Evolutionary conservation across 1,284 basidiomycete species (phyloP).

Genomic region (Ceratobasidium sp.): DNA sequence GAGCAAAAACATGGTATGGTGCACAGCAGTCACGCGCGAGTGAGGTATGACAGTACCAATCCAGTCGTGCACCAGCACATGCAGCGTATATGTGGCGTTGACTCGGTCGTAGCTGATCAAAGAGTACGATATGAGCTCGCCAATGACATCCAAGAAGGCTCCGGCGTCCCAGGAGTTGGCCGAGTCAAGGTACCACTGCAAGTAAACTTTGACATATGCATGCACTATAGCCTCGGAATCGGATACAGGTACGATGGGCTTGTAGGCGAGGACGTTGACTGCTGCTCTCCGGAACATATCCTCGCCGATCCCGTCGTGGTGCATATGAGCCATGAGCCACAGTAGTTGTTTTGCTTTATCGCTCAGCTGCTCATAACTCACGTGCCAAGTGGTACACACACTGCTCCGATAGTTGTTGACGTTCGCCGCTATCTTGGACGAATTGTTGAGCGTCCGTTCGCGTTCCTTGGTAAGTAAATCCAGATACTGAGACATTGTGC

Average conservation of each 20-base stretch:
- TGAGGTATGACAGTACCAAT: not conserved
- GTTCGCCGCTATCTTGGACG: not conserved
- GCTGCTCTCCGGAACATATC: slow-evolving; percentile 27
- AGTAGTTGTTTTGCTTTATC: slow-evolving; percentile 14
- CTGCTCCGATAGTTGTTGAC: not conserved
- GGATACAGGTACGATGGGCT: not conserved
- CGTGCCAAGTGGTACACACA: slow-evolving; percentile 6
- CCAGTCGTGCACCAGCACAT: slow-evolving; percentile 23
- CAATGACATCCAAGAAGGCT: not conserved
- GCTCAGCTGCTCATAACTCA: slow-evolving; percentile 14
- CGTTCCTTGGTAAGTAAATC: not conserved
- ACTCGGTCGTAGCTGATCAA: slow-evolving; percentile 15
- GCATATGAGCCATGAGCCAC: slow-evolving; percentile 11
- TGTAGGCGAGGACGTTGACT: not conserved
- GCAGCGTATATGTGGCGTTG: slow-evolving; percentile 6
- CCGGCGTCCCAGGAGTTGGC: not conserved
- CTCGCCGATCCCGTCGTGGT: slow-evolving; percentile 7
- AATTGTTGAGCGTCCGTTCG: not conserved
- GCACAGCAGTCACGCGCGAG: no score
- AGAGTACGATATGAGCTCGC: slow-evolving; percentile 10
- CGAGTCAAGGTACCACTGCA: not conserved
- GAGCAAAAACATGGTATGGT: not conserved
- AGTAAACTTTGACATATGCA: not conserved
- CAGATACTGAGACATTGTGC: not conserved
- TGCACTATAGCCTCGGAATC: not conserved